Percentiles rank a stretch among this genome's conserved stretches.
These are phyloP conservation scores for Odonthalia washingtoniensis DNA, from an alignment of 31 red algal species.

Conservation along the genomic window DNA sequence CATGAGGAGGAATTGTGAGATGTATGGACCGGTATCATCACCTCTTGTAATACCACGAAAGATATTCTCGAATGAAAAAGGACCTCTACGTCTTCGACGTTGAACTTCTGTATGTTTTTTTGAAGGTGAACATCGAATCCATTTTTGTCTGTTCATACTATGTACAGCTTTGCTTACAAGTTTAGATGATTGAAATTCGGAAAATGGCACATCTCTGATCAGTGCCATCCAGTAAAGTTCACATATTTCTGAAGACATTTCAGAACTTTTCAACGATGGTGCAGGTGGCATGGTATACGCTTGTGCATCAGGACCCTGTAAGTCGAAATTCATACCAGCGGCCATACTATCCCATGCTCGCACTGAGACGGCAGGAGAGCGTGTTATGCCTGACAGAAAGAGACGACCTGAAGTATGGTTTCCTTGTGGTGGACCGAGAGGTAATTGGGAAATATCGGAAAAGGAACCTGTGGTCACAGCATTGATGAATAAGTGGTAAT, in stretches of 20 bases:
- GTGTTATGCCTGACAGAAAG: constrained; percentile 33
- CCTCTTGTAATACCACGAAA: constrained; percentile 60
- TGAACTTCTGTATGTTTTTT: not conserved
- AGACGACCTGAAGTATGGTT: constrained; percentile 1
- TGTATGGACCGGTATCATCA: constrained; percentile 62
- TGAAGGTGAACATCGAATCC: not conserved
- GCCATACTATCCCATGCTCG: constrained; percentile 77
- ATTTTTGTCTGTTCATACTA: constrained; percentile 30
- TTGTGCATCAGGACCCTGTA: constrained; percentile 77
- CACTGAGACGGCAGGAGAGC: constrained; percentile 12
- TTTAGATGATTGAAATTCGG: constrained; percentile 12
- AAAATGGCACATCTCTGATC: constrained; percentile 60
- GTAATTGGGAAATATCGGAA: constrained; percentile 42
- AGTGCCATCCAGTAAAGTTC: constrained; percentile 73
- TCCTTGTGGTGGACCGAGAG: constrained; percentile 45
- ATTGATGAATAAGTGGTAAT: constrained; percentile 55
- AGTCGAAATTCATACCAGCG: constrained; percentile 57
- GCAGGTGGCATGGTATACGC: constrained; percentile 77
- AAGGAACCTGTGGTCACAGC: constrained; percentile 53
- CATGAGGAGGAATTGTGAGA: constrained; percentile 76
- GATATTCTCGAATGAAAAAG: constrained; percentile 22
- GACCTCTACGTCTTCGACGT: not conserved
- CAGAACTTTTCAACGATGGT: constrained; percentile 42
- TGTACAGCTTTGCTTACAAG: constrained; percentile 14
- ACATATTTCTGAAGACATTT: constrained; percentile 60